These are phyloP conservation scores for Onygenales sp. DNA, from an alignment of 2,329 filamentous ascomycete genomes.

Conservation along the genomic window DNA sequence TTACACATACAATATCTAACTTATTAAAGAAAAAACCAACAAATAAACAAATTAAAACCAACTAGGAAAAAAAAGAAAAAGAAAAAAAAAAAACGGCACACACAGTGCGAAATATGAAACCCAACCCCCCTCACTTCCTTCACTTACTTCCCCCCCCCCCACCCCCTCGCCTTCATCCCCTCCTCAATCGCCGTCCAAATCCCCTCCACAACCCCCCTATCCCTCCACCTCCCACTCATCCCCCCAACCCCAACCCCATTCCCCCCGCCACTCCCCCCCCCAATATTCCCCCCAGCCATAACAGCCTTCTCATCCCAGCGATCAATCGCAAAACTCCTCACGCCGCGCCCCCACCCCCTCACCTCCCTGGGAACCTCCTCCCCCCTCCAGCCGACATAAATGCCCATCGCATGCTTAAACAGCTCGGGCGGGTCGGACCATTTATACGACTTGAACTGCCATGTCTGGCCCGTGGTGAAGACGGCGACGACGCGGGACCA, in stretches of 20 bases:
- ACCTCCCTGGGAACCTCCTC: conserved; percentile 71
- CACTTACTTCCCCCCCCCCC: conserved; percentile 10
- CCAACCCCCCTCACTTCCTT: background rate
- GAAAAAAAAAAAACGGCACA: too few species aligned
- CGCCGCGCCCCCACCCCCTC: conserved; percentile 74
- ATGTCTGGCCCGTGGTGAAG: conserved; percentile 93
- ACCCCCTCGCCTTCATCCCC: conserved; percentile 78
- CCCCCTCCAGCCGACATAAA: conserved; percentile 86
- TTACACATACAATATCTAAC: too few species aligned
- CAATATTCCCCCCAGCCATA: conserved; percentile 20
- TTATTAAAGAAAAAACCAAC: too few species aligned
- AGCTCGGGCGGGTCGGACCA: conserved; percentile 83
- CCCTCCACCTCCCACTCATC: conserved; percentile 55
- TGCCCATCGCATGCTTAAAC: conserved; percentile 76
- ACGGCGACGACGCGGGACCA: conserved; percentile 93
- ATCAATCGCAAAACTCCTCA: conserved; percentile 71
- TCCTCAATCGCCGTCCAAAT: conserved; percentile 86
- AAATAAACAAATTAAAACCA: too few species aligned
- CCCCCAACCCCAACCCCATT: conserved; percentile 18
- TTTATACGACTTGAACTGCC: conserved; percentile 99
- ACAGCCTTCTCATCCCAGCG: conserved; percentile 55
- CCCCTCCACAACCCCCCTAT: conserved; percentile 83
- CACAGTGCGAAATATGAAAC: background rate
- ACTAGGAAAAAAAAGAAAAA: too few species aligned
- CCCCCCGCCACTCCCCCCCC: conserved; percentile 21